These are phyloP conservation scores for Gamarada debralockiae DNA, from an alignment of 495 filamentous ascomycete species.

Conservation along the genomic window DNA sequence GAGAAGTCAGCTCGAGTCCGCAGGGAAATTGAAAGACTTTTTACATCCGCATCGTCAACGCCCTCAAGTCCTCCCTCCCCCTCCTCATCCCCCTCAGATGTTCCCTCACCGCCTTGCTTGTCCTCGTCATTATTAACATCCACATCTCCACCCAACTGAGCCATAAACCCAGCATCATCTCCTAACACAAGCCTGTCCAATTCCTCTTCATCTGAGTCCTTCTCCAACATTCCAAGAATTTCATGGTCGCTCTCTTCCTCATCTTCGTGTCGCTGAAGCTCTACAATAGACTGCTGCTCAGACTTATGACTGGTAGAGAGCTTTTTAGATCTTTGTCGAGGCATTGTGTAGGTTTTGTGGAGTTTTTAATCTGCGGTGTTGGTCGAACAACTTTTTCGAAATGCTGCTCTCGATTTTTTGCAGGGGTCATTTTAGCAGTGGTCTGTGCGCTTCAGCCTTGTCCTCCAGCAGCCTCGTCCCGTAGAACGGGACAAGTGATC, in stretches of 20 bases:
- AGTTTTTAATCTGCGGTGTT: neutral
- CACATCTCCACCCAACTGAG: constrained; percentile 49
- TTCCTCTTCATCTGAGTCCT: constrained; percentile 77
- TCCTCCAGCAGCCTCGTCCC: neutral
- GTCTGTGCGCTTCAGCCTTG: constrained; percentile 1
- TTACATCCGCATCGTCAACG: constrained; percentile 61
- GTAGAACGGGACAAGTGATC: too few relatives aligned
- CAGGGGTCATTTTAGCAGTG: constrained; percentile 9
- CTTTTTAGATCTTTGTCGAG: constrained; percentile 36
- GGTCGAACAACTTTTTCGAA: neutral
- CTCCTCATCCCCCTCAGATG: constrained; percentile 3
- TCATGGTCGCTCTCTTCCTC: constrained; percentile 36
- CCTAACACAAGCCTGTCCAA: constrained; percentile 86
- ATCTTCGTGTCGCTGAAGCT: constrained; percentile 11
- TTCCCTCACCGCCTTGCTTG: constrained; percentile 1
- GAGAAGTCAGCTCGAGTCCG: constrained; percentile 21
- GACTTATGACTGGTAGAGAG: constrained; percentile 38
- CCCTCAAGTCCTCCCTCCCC: constrained; percentile 39
- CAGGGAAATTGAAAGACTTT: constrained; percentile 22
- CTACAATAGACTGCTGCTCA: constrained; percentile 30
- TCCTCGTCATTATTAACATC: constrained; percentile 16
- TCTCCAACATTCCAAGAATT: constrained; percentile 40
- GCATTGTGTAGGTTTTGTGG: constrained; percentile 30
- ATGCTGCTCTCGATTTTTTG: constrained; percentile 1
- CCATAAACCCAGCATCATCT: constrained; percentile 72